Conservation (phyloP, 2,329 filamentous ascomycete species). For the Aureobasidium sp. region DNA sequence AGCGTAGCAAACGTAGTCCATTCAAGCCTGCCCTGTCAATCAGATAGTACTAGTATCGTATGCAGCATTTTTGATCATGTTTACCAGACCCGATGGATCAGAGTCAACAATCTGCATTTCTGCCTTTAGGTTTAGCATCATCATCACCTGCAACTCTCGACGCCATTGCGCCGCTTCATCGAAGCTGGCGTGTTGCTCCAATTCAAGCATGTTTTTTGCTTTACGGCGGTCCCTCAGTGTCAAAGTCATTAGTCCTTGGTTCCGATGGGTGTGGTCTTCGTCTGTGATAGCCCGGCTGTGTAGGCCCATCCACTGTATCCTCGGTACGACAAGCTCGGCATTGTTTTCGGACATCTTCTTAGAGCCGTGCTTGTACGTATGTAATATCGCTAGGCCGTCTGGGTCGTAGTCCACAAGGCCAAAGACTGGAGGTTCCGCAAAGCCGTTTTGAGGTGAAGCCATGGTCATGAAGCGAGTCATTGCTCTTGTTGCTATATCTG, state of each 20-base stretch:
- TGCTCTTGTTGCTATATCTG: conserved; percentile 60
- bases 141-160: conserved; percentile 59
- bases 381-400: conserved; percentile 63
- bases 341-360: conserved; percentile 51
- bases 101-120: conserved; percentile 54
- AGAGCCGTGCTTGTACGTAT: conserved; percentile 66
- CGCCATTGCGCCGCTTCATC: conserved; percentile 25
- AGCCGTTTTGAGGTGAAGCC: conserved; percentile 36
- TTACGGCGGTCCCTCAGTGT: conserved; percentile 49
- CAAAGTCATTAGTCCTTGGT: conserved; percentile 41
- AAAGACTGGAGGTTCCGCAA: conserved; percentile 42
- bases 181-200: not conserved
- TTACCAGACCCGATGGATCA: conserved; percentile 18
- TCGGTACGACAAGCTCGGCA: conserved; percentile 38
- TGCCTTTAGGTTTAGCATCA: conserved; percentile 64
- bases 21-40: not conserved
- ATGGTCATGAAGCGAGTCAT: conserved; percentile 51
- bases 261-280: conserved; percentile 20
- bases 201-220: conserved; percentile 44
- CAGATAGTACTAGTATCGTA: not conserved
- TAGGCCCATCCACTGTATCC: conserved; percentile 59
- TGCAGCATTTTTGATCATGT: conserved; percentile 14
- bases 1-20: not conserved
- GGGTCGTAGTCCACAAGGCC: conserved; percentile 68
- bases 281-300: conserved; percentile 27